These are phyloP conservation scores for Corylus avellana DNA, from an alignment of 306 rosid species.

Conservation along the genomic window DNA sequence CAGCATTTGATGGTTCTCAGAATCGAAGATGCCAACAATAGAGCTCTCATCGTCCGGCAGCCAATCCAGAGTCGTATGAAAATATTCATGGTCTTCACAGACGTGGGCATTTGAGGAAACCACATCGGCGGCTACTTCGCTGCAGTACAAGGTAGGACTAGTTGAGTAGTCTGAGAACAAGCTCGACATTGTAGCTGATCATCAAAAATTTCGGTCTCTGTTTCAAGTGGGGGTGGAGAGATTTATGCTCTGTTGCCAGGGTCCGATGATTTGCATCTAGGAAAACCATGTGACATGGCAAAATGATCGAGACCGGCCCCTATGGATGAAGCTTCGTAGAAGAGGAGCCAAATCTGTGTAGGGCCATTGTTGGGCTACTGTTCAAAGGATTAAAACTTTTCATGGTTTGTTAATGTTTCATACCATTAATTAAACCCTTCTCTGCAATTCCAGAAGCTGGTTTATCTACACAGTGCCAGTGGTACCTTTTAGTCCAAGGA, in stretches of 20 bases:
- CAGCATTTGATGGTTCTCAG: constrained; percentile 38
- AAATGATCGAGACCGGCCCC: constrained; percentile 13
- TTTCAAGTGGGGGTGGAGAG: background rate
- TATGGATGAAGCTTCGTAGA: constrained; percentile 39
- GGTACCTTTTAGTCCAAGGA: background rate
- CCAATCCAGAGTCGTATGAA: constrained; percentile 13
- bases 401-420: background rate
- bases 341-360: constrained; percentile 33
- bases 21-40: constrained; percentile 30
- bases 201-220: background rate
- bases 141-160: constrained; percentile 34
- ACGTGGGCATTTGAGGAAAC: constrained; percentile 28
- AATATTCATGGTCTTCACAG: background rate
- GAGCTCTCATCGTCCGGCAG: constrained; percentile 25
- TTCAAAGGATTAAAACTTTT: background rate
- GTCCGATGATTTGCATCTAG: too few relatives aligned
- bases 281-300: background rate
- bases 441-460: background rate
- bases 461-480: background rate
- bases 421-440: background rate
- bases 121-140: constrained; percentile 32
- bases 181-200: constrained; percentile 28
- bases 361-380: constrained; percentile 15
- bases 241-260: background rate
- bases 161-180: constrained; percentile 17